Percentiles rank a stretch among this genome's conserved stretches.
phyloP scores from a whole-genome alignment of 2,329 filamentous ascomycete genomes.

The Microsporum canis region DNA sequence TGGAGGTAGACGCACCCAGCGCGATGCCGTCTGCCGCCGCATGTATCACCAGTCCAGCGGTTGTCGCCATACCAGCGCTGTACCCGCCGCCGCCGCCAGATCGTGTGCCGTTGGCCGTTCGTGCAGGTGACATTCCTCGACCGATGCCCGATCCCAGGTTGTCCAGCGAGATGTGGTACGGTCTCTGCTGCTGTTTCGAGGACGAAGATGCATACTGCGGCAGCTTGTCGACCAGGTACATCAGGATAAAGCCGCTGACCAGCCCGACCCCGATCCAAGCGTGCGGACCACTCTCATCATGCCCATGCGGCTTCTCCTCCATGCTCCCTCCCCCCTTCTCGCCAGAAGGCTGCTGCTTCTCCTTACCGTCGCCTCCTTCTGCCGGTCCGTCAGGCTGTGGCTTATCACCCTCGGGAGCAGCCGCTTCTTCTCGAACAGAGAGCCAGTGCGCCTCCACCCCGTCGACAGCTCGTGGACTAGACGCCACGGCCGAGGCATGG shows the following conservation, averaged over 20 bases:
- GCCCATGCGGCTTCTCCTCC: constrained; percentile 15
- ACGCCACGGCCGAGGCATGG: neutral
- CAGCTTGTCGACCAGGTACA: constrained; percentile 89
- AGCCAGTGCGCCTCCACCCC: neutral
- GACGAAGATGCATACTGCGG: constrained; percentile 60
- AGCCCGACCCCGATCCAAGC: constrained; percentile 81
- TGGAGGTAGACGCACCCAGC: constrained; percentile 77
- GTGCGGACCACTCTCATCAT: constrained; percentile 46
- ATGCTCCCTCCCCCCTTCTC: constrained; percentile 29
- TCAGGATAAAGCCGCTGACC: constrained; percentile 79
- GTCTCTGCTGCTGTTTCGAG: constrained; percentile 53
- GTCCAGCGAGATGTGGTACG: constrained; percentile 78
- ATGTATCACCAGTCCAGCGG: constrained; percentile 89
- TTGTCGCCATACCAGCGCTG: constrained; percentile 58
- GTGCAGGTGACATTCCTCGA: constrained; percentile 33
- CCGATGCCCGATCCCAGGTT: constrained; percentile 53
- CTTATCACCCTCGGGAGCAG: neutral
- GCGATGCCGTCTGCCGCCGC: constrained; percentile 91
- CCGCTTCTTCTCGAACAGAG: neutral
- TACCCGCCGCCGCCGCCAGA: constrained; percentile 30
- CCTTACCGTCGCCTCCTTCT: neutral
- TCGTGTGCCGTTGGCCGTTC: constrained; percentile 21
- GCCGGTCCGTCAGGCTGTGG: neutral
- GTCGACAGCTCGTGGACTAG: neutral
- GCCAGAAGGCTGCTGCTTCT: neutral